phyloP scores from a whole-genome alignment of 2,329 filamentous ascomycete species.

The Monosporascus sp. region DNA sequence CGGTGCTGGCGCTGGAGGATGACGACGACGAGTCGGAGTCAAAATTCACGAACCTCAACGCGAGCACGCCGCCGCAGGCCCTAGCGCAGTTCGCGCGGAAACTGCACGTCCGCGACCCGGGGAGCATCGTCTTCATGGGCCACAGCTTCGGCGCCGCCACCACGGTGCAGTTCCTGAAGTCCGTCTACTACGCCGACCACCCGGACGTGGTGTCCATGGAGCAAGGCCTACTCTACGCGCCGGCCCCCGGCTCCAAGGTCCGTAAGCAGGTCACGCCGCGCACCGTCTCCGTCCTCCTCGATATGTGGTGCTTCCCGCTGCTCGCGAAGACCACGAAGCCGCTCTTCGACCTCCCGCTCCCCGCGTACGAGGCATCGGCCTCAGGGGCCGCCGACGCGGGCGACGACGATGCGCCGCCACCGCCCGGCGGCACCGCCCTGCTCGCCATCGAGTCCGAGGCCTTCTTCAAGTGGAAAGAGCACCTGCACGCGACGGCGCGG shows the following conservation, averaged over 20 bases:
- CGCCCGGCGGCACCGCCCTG: slow-evolving; percentile 52
- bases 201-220: slow-evolving; percentile 43
- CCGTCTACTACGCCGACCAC: slow-evolving; percentile 60
- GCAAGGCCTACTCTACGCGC: slow-evolving; percentile 54
- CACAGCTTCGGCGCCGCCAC: slow-evolving; percentile 80
- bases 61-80: slow-evolving; percentile 44
- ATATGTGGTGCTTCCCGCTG: slow-evolving; percentile 77
- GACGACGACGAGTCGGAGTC: slow-evolving; percentile 29
- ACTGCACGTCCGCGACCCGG: slow-evolving; percentile 66
- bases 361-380: slow-evolving; percentile 53
- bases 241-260: slow-evolving; percentile 50
- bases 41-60: slow-evolving; percentile 48
- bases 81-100: slow-evolving; percentile 56
- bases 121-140: slow-evolving; percentile 69
- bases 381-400: slow-evolving; percentile 25
- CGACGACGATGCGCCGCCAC: not conserved
- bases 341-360: slow-evolving; percentile 69
- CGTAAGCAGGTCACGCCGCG: slow-evolving; percentile 62
- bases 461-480: slow-evolving; percentile 73
- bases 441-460: slow-evolving; percentile 70
- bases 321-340: slow-evolving; percentile 56
- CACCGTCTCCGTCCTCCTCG: slow-evolving; percentile 65
- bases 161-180: slow-evolving; percentile 72
- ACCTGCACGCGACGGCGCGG: slow-evolving; percentile 64
- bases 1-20: slow-evolving; percentile 59